Conservation (phyloP, 352 stramenopile species). For the Phytophthora podocarpi region DNA sequence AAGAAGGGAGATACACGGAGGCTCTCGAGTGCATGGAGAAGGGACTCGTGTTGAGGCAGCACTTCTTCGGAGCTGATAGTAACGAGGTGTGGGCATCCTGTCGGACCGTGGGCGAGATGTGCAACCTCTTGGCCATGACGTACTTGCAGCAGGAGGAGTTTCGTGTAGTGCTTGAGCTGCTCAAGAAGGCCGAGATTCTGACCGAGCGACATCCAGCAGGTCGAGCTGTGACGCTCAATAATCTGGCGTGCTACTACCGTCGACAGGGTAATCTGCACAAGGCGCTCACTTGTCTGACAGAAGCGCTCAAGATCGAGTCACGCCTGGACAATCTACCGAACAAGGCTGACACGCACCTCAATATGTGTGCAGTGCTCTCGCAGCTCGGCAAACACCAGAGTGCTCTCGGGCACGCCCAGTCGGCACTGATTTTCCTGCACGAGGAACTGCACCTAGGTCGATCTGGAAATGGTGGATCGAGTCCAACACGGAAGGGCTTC, state of each 20-base stretch:
- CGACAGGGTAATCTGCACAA: constrained; percentile 91
- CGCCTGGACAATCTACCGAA: constrained; percentile 88
- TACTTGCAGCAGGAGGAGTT: constrained; percentile 95
- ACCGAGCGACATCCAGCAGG: constrained; percentile 86
- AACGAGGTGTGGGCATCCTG: constrained; percentile 91
- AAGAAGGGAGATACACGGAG: constrained; percentile 92
- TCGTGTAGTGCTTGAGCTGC: constrained; percentile 88
- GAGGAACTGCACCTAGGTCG: constrained; percentile 86
- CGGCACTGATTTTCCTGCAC: constrained; percentile 92
- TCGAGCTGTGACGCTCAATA: constrained; percentile 93
- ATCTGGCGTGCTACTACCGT: constrained; percentile 94
- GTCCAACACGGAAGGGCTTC: constrained; percentile 19
- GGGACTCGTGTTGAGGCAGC: constrained; percentile 91
- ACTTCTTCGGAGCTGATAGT: constrained; percentile 93
- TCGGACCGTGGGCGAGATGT: constrained; percentile 95
- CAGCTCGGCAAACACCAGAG: constrained; percentile 91
- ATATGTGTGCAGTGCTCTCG: constrained; percentile 94
- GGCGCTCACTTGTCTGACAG: constrained; percentile 91
- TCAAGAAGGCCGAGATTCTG: constrained; percentile 95
- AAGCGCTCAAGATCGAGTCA: constrained; percentile 92
- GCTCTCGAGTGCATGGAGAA: constrained; percentile 95
- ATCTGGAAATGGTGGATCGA: constrained; percentile 3
- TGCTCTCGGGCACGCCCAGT: constrained; percentile 92
- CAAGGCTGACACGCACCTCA: constrained; percentile 94
- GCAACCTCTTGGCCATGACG: constrained; percentile 95